Evolutionary conservation across 2,329 filamentous ascomycete genomes (phyloP).

Genomic region (Ceratocystis huliohia): DNA sequence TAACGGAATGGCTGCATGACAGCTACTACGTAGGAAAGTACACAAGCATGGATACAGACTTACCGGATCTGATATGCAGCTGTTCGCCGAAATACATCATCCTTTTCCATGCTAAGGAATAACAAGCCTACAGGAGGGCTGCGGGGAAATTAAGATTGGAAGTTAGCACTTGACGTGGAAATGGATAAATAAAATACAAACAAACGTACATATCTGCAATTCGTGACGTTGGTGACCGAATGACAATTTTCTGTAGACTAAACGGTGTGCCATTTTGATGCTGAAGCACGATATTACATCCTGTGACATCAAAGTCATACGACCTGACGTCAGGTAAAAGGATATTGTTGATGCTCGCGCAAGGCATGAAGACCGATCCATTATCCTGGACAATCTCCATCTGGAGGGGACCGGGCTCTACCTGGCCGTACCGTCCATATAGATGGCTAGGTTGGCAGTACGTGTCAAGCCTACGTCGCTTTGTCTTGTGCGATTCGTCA

Average conservation of each 20-base stretch:
- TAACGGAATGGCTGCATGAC: slow-evolving; percentile 18
- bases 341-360: slow-evolving; percentile 66
- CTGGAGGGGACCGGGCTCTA: slow-evolving; percentile 64
- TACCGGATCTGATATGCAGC: slow-evolving; percentile 65
- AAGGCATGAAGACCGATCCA: slow-evolving; percentile 50
- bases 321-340: slow-evolving; percentile 70
- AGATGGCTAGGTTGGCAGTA: slow-evolving; percentile 45
- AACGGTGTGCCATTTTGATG: slow-evolving; percentile 75
- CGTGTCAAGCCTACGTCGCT: slow-evolving; percentile 56
- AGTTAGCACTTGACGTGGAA: background rate
- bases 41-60: slow-evolving; percentile 22
- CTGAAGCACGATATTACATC: slow-evolving; percentile 73
- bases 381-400: slow-evolving; percentile 53
- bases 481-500: slow-evolving; percentile 43
- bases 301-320: slow-evolving; percentile 79
- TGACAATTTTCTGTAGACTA: slow-evolving; percentile 70
- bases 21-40: no score
- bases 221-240: slow-evolving; percentile 55
- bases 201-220: slow-evolving; percentile 3
- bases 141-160: background rate
- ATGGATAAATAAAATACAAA: background rate
- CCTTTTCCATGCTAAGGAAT: slow-evolving; percentile 74
- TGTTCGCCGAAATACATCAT: slow-evolving; percentile 61
- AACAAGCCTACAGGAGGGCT: slow-evolving; percentile 55
- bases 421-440: slow-evolving; percentile 79